phyloP scores from a whole-genome alignment of 1,284 basidiomycete genomes.

The Sporisorium iseilematis-ciliati region DNA sequence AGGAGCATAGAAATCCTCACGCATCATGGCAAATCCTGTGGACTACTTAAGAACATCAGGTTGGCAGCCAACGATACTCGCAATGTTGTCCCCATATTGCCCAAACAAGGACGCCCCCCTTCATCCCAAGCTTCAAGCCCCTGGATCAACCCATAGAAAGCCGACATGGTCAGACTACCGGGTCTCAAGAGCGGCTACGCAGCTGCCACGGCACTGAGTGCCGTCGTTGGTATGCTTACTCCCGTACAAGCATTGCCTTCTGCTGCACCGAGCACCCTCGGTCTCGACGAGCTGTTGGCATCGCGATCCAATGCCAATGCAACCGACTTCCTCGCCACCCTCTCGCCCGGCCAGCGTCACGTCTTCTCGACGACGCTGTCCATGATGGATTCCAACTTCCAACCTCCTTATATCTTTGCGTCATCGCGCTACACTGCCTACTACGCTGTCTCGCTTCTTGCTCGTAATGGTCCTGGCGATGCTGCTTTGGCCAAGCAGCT shows the following conservation, averaged over 20 bases:
- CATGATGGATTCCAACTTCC: constrained; percentile 34
- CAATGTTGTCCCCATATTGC: background rate
- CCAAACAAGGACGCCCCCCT: background rate
- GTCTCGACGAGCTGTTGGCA: constrained; percentile 19
- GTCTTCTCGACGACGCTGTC: constrained; percentile 23
- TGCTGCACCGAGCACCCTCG: background rate
- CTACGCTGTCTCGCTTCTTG: constrained; percentile 38
- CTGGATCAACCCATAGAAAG: no score
- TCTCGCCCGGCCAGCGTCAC: constrained; percentile 29
- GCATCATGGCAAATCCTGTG: no score
- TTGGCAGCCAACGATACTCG: background rate
- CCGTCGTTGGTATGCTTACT: constrained; percentile 2
- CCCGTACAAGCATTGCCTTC: constrained; percentile 15
- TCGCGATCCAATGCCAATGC: constrained; percentile 10
- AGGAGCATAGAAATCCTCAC: no score
- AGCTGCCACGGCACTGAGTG: constrained; percentile 15
- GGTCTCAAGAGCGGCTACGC: constrained; percentile 9
- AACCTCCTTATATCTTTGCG: constrained; percentile 35
- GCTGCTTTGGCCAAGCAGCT: constrained; percentile 29
- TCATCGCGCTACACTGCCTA: constrained; percentile 41
- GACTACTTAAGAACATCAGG: no score
- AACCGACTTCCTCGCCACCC: constrained; percentile 28
- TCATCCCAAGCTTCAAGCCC: background rate
- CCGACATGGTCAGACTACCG: constrained; percentile 24
- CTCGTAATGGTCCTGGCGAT: constrained; percentile 37